A percentile compares a stretch with the other conserved stretches of the same genome.
Conservation (phyloP, 2,329 filamentous ascomycete species). For the Emmonsiellopsis sp. region DNA sequence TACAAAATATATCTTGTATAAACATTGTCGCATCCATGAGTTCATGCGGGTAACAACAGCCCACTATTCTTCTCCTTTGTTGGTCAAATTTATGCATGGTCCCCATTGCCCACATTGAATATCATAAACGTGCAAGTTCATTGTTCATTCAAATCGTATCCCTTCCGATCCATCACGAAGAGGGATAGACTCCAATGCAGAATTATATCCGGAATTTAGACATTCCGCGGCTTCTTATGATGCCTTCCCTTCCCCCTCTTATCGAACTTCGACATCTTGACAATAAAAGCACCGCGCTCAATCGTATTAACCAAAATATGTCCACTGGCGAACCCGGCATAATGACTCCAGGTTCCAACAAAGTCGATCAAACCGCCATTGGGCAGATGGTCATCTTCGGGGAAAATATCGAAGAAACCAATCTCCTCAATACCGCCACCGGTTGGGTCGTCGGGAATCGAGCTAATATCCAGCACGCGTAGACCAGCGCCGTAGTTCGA, state of each 20-base stretch:
- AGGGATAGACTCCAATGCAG: neutral
- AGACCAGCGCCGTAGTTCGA: neutral
- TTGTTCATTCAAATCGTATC: too few relatives aligned
- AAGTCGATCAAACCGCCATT: neutral
- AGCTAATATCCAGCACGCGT: neutral
- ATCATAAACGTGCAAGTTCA: too few relatives aligned
- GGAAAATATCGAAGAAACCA: neutral
- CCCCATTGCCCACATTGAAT: too few relatives aligned
- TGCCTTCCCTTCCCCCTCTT: neutral
- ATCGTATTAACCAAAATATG: neutral
- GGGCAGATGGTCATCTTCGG: neutral
- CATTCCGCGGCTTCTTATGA: neutral
- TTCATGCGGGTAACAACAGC: too few relatives aligned
- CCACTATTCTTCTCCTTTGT: too few relatives aligned
- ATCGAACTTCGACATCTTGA: neutral
- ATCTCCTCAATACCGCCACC: neutral
- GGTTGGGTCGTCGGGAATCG: neutral
- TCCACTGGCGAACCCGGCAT: neutral
- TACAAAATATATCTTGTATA: too few relatives aligned
- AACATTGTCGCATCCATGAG: too few relatives aligned
- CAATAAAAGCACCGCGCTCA: neutral
- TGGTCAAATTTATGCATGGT: too few relatives aligned
- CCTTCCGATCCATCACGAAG: too few relatives aligned
- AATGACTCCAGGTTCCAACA: neutral
- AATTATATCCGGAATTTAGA: neutral